phyloP scores from a whole-genome alignment of 1,284 basidiomycete species.

The Chiua sp. region DNA sequence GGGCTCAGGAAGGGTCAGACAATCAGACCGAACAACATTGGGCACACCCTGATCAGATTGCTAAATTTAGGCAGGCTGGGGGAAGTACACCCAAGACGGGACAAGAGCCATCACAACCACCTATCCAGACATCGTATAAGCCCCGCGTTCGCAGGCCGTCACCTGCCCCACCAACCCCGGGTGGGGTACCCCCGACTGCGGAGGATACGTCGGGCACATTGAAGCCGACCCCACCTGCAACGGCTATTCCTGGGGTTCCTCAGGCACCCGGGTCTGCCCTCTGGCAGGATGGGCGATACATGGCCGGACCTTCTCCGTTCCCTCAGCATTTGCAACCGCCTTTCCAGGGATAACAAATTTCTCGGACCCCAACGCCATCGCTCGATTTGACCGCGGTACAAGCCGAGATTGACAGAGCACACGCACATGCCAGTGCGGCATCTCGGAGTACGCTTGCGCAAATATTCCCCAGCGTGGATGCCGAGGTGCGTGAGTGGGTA shows the following conservation, averaged over 20 bases:
- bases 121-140: constrained; percentile 75
- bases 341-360: constrained; percentile 47
- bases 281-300: constrained; percentile 39
- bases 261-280: constrained; percentile 46
- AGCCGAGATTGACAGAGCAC: constrained; percentile 79
- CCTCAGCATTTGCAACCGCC: constrained; percentile 52
- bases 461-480: constrained; percentile 85
- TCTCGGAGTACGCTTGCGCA: constrained; percentile 77
- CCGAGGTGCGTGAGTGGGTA: constrained; percentile 85
- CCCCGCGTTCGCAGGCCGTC: constrained; percentile 66
- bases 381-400: constrained; percentile 74
- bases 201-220: constrained; percentile 46
- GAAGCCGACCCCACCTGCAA: constrained; percentile 24
- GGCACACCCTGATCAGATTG: constrained; percentile 45
- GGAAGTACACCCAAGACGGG: constrained; percentile 49
- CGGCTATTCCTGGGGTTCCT: constrained; percentile 44
- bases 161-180: constrained; percentile 35
- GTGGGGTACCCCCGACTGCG: constrained; percentile 23
- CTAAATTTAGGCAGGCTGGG: constrained; percentile 29
- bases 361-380: constrained; percentile 71
- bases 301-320: constrained; percentile 26
- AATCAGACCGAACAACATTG: constrained; percentile 30
- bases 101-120: constrained; percentile 31
- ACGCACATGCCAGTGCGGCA: constrained; percentile 69
- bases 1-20: constrained; percentile 31